These are phyloP conservation scores for Gynandropsis gynandra DNA, from an alignment of 345 rosid species.

Conservation along the genomic window DNA sequence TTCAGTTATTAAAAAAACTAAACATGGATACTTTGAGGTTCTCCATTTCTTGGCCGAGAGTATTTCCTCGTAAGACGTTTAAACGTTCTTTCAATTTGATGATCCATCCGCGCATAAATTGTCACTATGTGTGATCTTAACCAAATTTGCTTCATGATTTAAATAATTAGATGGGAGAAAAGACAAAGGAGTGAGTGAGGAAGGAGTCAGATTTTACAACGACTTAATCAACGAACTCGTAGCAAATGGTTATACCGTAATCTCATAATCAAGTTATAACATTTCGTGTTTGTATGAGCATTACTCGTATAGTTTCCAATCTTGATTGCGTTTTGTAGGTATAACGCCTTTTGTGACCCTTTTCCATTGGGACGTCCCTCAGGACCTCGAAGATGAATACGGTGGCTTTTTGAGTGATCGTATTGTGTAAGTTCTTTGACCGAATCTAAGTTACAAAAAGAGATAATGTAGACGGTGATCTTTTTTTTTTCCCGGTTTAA, in stretches of 20 bases:
- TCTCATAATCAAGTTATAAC: neutral
- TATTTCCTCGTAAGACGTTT: constrained; percentile 35
- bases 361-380: constrained; percentile 35
- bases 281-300: neutral
- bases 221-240: constrained; percentile 45
- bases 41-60: constrained; percentile 52
- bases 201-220: constrained; percentile 45
- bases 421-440: constrained; percentile 22
- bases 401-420: constrained; percentile 25
- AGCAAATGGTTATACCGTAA: constrained; percentile 27
- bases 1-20: constrained; percentile 27
- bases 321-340: constrained; percentile 19
- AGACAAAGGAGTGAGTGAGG: constrained; percentile 35
- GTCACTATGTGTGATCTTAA: neutral
- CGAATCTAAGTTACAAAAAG: neutral
- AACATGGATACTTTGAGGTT: constrained; percentile 43
- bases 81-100: neutral
- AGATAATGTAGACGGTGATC: neutral
- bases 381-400: constrained; percentile 29
- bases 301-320: neutral
- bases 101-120: neutral
- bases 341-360: constrained; percentile 27
- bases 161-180: constrained; percentile 35
- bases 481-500: neutral
- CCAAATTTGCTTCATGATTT: too few species aligned